Evolutionary conservation across 371 early-diverging fungal genomes (phyloP), one percentile per base, ranked within the genome.

Genomic region (Sporodiniella umbellata): DNA sequence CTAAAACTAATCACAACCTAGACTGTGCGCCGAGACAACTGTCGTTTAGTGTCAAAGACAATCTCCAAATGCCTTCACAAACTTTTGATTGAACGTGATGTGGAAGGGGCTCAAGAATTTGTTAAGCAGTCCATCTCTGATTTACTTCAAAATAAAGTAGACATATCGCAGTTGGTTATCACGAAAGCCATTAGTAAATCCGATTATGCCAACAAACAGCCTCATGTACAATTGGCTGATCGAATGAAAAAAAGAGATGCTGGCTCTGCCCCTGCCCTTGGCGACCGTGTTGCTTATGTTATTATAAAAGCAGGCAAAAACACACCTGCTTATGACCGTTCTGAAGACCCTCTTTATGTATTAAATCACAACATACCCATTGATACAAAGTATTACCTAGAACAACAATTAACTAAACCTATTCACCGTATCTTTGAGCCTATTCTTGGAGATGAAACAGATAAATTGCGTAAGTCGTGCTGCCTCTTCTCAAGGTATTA

Each of bases 241-340:
- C 84, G 96, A 39, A 96, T 99, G 98, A 86, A 87, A 35, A 90
- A 95, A 66, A 85, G 99, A 60, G 99, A 99, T 71, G 86, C 98
- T 17, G 95, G 97, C 8, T 94, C 95, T 31, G 99, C 99, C 0
- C 99, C 99, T 17, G 83, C 85, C 33, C 65, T 99, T 10, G 99
- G 99, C 24, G 99, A 99, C 64, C 92, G 99, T 62, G 99, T 99
- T n/a, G 93, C 98, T 0, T 99, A 99, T 72, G 99, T 99, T 0
- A 96, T 99, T 56, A 84, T 95, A 62, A 90, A 90, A 62, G 97
- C 90, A 3, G 70, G 88, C 15, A 96, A 90, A 55, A 89, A 86
- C 45, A 88, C 91, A 17, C 89, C 95, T 22, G 94, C 98, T 3
- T 97, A 99, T 62, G 99, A 99, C 58, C 94, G 95, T 60, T 92